These are phyloP conservation scores for Sphaerosporella brunnea DNA, from an alignment of 495 filamentous ascomycete genomes.

Conservation along the genomic window DNA sequence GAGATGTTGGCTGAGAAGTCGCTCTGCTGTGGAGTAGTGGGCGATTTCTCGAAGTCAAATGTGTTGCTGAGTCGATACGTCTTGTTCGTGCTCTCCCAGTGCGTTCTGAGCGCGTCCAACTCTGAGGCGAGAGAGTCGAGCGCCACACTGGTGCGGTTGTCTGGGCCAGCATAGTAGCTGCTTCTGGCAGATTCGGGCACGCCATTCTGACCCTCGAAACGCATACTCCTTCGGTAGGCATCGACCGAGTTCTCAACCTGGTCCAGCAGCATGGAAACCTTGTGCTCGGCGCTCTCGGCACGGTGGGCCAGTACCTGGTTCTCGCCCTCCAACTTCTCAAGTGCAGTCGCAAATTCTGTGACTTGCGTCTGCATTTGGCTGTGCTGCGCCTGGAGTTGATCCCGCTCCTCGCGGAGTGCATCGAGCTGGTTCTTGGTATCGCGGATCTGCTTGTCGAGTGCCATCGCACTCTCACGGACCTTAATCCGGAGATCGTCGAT, in stretches of 20 bases:
- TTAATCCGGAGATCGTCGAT: conserved; percentile 49
- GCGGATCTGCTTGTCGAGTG: conserved; percentile 53
- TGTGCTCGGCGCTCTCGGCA: conserved; percentile 76
- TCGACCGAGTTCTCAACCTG: conserved; percentile 87
- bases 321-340: conserved; percentile 67
- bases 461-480: conserved; percentile 42
- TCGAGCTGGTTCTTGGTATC: conserved; percentile 50
- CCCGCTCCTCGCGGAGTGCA: conserved; percentile 46
- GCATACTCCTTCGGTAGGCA: conserved; percentile 55
- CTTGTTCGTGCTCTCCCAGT: conserved; percentile 92
- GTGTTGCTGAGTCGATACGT: conserved; percentile 73
- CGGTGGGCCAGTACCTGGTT: conserved; percentile 62
- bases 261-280: conserved; percentile 79
- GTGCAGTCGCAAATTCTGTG: conserved; percentile 38
- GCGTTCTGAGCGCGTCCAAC: conserved; percentile 67
- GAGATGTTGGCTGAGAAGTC: conserved; percentile 23
- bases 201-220: conserved; percentile 19
- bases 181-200: conserved; percentile 34
- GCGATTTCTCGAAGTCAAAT: conserved; percentile 62
- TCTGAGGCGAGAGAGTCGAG: conserved; percentile 82
- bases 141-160: conserved; percentile 62
- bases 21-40: conserved; percentile 14
- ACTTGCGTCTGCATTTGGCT: conserved; percentile 44
- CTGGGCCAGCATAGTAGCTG: conserved; percentile 32
- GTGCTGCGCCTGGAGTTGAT: conserved; percentile 38